A percentile compares a stretch with the other conserved stretches of the same genome.
Evolutionary conservation across 2,329 filamentous ascomycete genomes (phyloP).

Genomic region (Metarhizium guizhouense): DNA sequence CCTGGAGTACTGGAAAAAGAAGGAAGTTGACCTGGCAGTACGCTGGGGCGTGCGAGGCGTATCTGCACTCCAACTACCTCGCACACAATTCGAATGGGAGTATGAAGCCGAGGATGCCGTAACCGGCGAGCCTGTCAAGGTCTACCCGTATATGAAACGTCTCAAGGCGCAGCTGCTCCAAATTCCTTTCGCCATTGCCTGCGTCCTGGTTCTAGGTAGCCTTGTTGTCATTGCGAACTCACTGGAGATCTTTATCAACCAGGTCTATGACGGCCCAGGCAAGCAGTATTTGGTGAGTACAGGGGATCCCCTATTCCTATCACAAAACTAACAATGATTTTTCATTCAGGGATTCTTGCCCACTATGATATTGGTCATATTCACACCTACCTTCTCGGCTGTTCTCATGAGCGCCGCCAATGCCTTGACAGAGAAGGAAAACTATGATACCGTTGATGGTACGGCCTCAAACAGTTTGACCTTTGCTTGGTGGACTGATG

Average conservation of each 20-base stretch:
- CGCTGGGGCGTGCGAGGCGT: slow-evolving; percentile 86
- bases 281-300: slow-evolving; percentile 68
- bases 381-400: slow-evolving; percentile 69
- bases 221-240: slow-evolving; percentile 82
- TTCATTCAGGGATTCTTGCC: slow-evolving; percentile 68
- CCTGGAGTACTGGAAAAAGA: slow-evolving; percentile 93
- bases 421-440: slow-evolving; percentile 72
- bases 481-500: neutral
- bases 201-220: slow-evolving; percentile 62
- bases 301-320: neutral
- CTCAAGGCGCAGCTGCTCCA: slow-evolving; percentile 70
- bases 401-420: slow-evolving; percentile 70
- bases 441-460: slow-evolving; percentile 80
- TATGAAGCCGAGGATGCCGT: slow-evolving; percentile 68
- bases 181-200: slow-evolving; percentile 73
- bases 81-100: slow-evolving; percentile 72
- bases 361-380: slow-evolving; percentile 74
- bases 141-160: slow-evolving; percentile 70
- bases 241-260: slow-evolving; percentile 91
- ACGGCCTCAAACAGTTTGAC: slow-evolving; percentile 6
- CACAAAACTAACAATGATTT: slow-evolving; percentile 8
- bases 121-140: slow-evolving; percentile 67
- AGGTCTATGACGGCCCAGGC: slow-evolving; percentile 83
- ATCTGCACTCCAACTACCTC: slow-evolving; percentile 68
- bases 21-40: slow-evolving; percentile 76